Percentiles rank a stretch among this genome's conserved stretches.
Conservation (phyloP, 2,329 filamentous ascomycete genomes). For the Pseudogymnoascus sp. region DNA sequence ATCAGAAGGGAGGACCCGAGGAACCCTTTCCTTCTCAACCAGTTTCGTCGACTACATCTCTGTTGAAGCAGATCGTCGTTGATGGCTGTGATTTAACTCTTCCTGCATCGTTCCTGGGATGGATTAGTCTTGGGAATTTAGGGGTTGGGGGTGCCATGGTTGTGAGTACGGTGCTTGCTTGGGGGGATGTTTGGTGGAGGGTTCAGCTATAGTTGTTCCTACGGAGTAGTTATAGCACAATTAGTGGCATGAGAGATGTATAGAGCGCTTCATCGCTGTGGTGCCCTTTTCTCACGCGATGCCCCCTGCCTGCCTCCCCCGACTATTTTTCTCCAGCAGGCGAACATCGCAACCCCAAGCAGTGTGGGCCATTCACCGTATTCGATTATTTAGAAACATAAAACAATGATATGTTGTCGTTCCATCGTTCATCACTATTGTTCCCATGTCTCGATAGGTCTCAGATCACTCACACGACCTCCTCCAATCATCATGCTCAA, state of each 20-base stretch:
- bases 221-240: background rate
- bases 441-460: too few relatives aligned
- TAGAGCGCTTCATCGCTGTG: too few relatives aligned
- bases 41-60: background rate
- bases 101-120: constrained; percentile 11
- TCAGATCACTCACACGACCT: too few relatives aligned
- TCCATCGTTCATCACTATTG: too few relatives aligned
- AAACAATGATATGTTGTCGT: too few relatives aligned
- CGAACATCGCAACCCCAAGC: background rate
- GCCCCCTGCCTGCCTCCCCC: background rate
- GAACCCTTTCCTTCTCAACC: background rate
- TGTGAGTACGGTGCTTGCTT: constrained; percentile 8
- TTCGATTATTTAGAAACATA: background rate
- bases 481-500: too few relatives aligned
- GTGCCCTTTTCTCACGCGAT: background rate
- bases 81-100: constrained; percentile 11
- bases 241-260: background rate
- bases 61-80: background rate
- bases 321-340: background rate
- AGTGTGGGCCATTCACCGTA: background rate
- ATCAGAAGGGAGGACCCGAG: background rate
- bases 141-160: constrained; percentile 10
- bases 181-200: background rate
- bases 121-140: background rate
- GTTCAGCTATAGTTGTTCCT: background rate